Percentiles rank a stretch among this genome's conserved stretches.
Conservation (phyloP, 176 grass and related monocot species). For the Carex parvula region DNA sequence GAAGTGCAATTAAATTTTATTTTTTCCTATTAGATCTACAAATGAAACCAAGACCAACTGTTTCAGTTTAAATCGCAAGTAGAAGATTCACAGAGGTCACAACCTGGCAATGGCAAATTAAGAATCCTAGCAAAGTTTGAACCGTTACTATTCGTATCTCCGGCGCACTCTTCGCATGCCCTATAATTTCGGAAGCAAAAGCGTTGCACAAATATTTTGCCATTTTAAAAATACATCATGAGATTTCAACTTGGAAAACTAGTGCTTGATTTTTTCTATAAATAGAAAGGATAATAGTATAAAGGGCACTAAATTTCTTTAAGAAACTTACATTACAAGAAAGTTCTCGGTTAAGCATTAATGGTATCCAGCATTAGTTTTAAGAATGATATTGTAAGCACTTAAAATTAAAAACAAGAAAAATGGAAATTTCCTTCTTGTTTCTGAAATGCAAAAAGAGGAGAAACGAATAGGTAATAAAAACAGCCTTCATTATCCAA, state of each 20-base stretch:
- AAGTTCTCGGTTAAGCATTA: not conserved
- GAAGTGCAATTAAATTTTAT: not conserved
- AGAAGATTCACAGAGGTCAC: not conserved
- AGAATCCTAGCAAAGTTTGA: not conserved
- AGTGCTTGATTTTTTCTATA: not conserved
- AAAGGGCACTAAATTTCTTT: not conserved
- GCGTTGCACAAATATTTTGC: not conserved
- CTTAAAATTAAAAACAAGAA: not conserved
- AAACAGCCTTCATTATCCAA: slow-evolving; percentile 8
- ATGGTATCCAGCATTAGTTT: not conserved
- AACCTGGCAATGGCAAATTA: not conserved
- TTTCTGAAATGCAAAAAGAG: slow-evolving; percentile 3
- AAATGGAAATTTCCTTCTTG: not conserved
- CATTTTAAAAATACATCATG: not conserved
- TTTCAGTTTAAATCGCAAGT: not conserved
- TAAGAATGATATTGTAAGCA: not conserved
- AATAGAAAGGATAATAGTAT: slow-evolving; percentile 2
- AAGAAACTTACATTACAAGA: not conserved
- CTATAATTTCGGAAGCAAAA: not conserved
- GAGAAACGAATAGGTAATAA: not conserved
- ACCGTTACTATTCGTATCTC: not conserved
- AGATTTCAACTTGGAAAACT: not conserved
- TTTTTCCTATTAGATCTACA: not conserved
- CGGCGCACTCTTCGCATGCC: not conserved
- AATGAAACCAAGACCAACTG: not conserved